Conservation (phyloP, 2,329 filamentous ascomycete species). For the Dactylonectria estremocensis region DNA sequence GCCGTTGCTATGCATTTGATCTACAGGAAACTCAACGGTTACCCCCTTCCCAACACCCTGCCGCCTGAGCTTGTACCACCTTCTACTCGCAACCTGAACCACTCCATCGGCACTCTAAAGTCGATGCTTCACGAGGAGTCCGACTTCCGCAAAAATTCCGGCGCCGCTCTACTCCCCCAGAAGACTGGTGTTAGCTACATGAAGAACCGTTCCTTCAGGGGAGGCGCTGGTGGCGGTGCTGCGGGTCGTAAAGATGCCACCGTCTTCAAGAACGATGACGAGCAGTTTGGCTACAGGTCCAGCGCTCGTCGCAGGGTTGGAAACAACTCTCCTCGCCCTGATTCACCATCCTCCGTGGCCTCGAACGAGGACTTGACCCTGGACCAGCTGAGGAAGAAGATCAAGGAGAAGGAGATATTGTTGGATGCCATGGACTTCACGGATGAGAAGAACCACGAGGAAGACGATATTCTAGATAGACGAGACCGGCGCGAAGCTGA, state of each 20-base stretch:
- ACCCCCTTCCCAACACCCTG: slow-evolving; percentile 88
- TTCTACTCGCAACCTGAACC: slow-evolving; percentile 92
- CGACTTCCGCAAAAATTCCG: slow-evolving; percentile 88
- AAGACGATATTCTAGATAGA: slow-evolving; percentile 92
- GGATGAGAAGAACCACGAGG: slow-evolving; percentile 89
- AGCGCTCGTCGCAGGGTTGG: slow-evolving; percentile 91
- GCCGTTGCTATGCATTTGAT: slow-evolving; percentile 99
- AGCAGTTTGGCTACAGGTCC: slow-evolving; percentile 92
- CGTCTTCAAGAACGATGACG: slow-evolving; percentile 96
- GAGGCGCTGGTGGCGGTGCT: slow-evolving; percentile 69
- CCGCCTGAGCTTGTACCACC: slow-evolving; percentile 95
- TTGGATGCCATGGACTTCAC: slow-evolving; percentile 97
- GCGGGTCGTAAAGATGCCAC: slow-evolving; percentile 91
- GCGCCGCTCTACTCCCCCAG: slow-evolving; percentile 91
- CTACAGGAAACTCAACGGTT: slow-evolving; percentile 96
- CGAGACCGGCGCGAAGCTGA: slow-evolving; percentile 93
- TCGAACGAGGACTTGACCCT: slow-evolving; percentile 87
- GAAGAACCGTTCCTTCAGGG: slow-evolving; percentile 93
- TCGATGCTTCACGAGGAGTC: slow-evolving; percentile 91
- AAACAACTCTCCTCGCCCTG: slow-evolving; percentile 85
- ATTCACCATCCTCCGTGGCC: slow-evolving; percentile 77
- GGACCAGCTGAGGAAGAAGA: slow-evolving; percentile 92
- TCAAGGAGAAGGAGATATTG: slow-evolving; percentile 93
- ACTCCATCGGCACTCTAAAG: slow-evolving; percentile 94
- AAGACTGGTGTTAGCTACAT: slow-evolving; percentile 98